phyloP scores from a whole-genome alignment of 306 rosid species.

The Ormosia emarginata region DNA sequence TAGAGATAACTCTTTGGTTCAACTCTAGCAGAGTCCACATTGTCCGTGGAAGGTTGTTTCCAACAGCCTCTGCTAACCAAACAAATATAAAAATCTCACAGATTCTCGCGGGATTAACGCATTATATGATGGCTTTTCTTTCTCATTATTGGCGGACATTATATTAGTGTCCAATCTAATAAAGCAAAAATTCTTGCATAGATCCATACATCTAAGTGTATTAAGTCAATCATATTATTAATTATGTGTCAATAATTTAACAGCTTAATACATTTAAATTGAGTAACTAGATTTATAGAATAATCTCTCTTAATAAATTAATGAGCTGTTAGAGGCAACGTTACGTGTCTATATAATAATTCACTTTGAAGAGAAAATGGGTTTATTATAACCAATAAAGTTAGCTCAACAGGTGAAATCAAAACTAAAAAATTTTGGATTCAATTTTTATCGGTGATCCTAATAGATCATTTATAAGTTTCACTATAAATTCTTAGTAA shows the following conservation, averaged over 20 bases:
- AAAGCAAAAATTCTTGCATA: neutral
- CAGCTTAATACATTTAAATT: too few relatives aligned
- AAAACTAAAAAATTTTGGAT: neutral
- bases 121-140: neutral
- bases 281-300: too few relatives aligned
- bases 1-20: neutral
- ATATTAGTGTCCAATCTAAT: neutral
- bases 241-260: too few relatives aligned
- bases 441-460: neutral
- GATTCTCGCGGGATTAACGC: neutral
- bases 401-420: neutral
- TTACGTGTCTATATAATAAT: neutral
- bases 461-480: neutral
- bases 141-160: neutral
- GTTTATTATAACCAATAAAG: neutral
- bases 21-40: neutral
- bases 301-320: too few relatives aligned
- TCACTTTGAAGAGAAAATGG: neutral
- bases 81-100: neutral
- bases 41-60: neutral
- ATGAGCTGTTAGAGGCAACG: too few relatives aligned
- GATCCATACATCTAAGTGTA: too few relatives aligned
- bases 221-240: too few relatives aligned
- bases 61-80: neutral
- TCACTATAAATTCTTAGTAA: too few relatives aligned